phyloP scores from a whole-genome alignment of 257 asterid genomes.

The Przewalskia tangutica region DNA sequence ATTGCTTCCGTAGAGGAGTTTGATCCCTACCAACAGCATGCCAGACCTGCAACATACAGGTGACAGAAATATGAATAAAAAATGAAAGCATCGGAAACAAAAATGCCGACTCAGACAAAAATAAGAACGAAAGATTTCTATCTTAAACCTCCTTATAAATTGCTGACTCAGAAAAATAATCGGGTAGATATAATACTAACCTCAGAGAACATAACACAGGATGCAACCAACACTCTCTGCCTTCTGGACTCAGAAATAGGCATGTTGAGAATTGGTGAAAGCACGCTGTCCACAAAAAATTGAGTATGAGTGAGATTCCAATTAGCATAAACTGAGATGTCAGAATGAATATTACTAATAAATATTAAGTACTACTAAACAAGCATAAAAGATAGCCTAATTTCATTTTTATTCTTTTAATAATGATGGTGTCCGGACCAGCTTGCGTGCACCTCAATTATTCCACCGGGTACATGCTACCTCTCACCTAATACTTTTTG shows the following conservation, averaged over 20 bases:
- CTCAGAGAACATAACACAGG: constrained; percentile 91
- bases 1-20: constrained; percentile 77
- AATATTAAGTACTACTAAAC: too few species aligned
- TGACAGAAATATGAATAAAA: constrained; percentile 11
- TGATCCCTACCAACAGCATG: constrained; percentile 83
- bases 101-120: too few species aligned
- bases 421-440: neutral
- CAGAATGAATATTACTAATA: neutral
- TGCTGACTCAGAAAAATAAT: neutral
- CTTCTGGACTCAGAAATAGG: constrained; percentile 86
- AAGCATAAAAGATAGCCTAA: neutral
- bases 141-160: neutral
- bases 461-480: neutral
- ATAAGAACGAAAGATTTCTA: neutral
- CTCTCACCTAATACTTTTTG: neutral
- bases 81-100: constrained; percentile 6
- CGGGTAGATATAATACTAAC: constrained; percentile 34
- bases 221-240: constrained; percentile 93
- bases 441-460: neutral
- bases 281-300: constrained; percentile 54
- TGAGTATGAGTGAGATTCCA: neutral
- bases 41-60: constrained; percentile 57
- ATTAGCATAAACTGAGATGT: neutral
- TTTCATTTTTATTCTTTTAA: neutral
- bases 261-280: constrained; percentile 90